Conservation (phyloP, 2,329 filamentous ascomycete genomes). For the Fusarium sp. region DNA sequence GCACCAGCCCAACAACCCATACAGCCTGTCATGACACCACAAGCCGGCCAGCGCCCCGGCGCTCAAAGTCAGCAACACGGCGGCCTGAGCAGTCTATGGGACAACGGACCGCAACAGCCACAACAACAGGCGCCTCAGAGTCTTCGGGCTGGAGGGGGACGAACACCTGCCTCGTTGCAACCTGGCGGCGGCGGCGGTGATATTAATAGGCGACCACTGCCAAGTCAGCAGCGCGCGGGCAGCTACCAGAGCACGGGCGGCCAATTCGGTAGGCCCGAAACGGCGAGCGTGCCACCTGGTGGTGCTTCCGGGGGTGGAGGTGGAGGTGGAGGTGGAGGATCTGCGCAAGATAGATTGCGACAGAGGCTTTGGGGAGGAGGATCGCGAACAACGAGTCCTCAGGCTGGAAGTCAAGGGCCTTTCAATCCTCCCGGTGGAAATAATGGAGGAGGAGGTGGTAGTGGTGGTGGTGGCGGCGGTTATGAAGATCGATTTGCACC, state of each 20-base stretch:
- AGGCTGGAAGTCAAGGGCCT: conserved; percentile 49
- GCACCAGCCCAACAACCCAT: conserved; percentile 58
- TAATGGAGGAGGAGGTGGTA: conserved; percentile 25
- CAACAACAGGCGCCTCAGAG: conserved; percentile 52
- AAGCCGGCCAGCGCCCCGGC: conserved; percentile 65
- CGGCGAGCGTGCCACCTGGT: conserved; percentile 43
- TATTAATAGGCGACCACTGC: conserved; percentile 48
- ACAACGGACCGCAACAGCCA: conserved; percentile 51
- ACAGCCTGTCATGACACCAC: conserved; percentile 61
- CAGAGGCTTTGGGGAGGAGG: conserved; percentile 77
- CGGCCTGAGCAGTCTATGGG: conserved; percentile 67
- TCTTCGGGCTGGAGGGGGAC: conserved; percentile 54
- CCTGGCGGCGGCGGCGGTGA: conserved; percentile 39
- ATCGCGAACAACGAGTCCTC: conserved; percentile 65
- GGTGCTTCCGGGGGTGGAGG: conserved; percentile 45
- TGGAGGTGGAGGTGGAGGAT: conserved; percentile 53
- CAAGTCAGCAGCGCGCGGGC: conserved; percentile 57
- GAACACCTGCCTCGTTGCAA: conserved; percentile 45
- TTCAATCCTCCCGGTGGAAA: conserved; percentile 56
- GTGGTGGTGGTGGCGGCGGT: conserved; percentile 45
- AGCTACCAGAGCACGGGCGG: conserved; percentile 70
- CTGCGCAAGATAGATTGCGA: conserved; percentile 84
- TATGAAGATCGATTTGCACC: conserved; percentile 60
- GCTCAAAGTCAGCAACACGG: conserved; percentile 48
- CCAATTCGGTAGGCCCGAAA: conserved; percentile 28